Conservation (phyloP, 768 basidiomycete genomes). For the Leccinum olivaceopallidum region DNA sequence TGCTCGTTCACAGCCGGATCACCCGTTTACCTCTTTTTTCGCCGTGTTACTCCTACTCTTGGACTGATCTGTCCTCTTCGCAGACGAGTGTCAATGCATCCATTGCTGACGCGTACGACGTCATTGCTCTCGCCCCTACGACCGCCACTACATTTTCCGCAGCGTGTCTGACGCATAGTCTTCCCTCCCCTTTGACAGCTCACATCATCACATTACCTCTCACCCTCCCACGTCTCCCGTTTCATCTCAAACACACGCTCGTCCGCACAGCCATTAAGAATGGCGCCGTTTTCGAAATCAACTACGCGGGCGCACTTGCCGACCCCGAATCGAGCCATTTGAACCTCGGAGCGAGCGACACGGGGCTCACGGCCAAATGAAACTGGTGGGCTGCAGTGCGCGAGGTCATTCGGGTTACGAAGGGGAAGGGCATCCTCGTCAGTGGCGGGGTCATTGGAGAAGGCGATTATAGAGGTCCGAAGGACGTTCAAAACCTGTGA, state of each 20-base stretch:
- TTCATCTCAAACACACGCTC: slow-evolving; percentile 80
- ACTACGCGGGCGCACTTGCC: slow-evolving; percentile 72
- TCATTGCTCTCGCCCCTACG: slow-evolving; percentile 75
- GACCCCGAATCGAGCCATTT: slow-evolving; percentile 51
- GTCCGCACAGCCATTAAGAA: slow-evolving; percentile 80
- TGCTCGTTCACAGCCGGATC: too few relatives aligned
- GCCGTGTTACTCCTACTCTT: not conserved
- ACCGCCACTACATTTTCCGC: slow-evolving; percentile 70
- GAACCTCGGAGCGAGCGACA: slow-evolving; percentile 51
- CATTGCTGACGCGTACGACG: slow-evolving; percentile 67
- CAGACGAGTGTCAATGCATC: slow-evolving; percentile 73
- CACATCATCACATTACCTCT: slow-evolving; percentile 82
- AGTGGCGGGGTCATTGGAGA: slow-evolving; percentile 65
- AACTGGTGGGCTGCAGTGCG: slow-evolving; percentile 85
- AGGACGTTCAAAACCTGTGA: slow-evolving; percentile 77
- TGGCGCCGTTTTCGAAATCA: slow-evolving; percentile 81
- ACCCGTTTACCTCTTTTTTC: not conserved
- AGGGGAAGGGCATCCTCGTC: slow-evolving; percentile 74
- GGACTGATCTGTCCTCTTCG: not conserved
- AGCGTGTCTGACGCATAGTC: slow-evolving; percentile 78
- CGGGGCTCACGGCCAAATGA: slow-evolving; percentile 56
- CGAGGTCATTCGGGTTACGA: slow-evolving; percentile 78
- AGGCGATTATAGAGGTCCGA: slow-evolving; percentile 66
- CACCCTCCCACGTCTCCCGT: slow-evolving; percentile 74
- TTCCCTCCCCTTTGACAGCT: slow-evolving; percentile 72